Conservation (phyloP, 139 green algal genomes). For the Asterochloris erici region DNA sequence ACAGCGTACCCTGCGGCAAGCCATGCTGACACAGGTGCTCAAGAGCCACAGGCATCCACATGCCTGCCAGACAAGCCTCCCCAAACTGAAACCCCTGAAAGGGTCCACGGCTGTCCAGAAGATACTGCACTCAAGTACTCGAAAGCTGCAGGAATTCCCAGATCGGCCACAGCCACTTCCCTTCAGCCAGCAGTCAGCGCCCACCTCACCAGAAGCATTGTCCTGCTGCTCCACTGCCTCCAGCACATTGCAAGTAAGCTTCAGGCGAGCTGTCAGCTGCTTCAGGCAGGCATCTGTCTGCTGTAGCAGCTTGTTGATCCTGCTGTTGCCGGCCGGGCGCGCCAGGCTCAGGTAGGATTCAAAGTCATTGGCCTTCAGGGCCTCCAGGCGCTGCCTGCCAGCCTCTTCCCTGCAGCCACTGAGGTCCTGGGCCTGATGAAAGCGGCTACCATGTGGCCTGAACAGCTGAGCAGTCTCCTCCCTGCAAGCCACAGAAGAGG, state of each 20-base stretch:
- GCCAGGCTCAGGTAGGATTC: conserved; percentile 74
- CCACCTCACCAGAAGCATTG: no score
- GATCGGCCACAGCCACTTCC: no score
- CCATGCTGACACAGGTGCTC: not conserved
- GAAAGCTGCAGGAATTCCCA: no score
- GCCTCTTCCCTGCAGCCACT: conserved; percentile 35
- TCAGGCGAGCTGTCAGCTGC: conserved; percentile 26
- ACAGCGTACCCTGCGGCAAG: not conserved
- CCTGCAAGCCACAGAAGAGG: not conserved
- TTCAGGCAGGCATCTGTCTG: conserved; percentile 63
- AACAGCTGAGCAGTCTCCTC: not conserved
- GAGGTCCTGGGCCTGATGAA: not conserved
- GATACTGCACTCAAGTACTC: no score
- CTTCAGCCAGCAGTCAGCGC: no score
- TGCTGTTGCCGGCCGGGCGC: conserved; percentile 38
- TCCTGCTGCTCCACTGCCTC: not conserved
- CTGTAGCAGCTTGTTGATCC: conserved; percentile 55
- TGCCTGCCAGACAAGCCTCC: no score
- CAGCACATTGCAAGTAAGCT: not conserved
- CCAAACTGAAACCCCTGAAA: no score
- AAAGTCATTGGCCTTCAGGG: conserved; percentile 73
- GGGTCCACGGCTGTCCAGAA: no score
- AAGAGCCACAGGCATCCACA: not conserved
- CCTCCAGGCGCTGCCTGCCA: conserved; percentile 48
- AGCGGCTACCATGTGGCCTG: not conserved